Evolutionary conservation across 2,329 filamentous ascomycete species (phyloP).

Genomic region (Colletotrichum sp.): DNA sequence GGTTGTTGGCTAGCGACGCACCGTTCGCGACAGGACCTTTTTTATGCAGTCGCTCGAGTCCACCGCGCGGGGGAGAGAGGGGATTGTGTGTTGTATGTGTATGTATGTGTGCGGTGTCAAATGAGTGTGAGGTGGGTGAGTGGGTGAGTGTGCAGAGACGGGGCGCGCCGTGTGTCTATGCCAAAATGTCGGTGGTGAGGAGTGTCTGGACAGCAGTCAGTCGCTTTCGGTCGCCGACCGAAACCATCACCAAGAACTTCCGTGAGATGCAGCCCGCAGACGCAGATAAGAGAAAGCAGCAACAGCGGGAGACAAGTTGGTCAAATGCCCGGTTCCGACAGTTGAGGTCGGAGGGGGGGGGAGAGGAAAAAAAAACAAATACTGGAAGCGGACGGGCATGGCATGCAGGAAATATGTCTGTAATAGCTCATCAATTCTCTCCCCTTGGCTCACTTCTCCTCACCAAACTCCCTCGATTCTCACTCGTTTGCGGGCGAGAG

Average conservation of each 20-base stretch:
- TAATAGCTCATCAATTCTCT: not conserved
- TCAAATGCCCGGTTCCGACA: not conserved
- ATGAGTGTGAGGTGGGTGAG: not conserved
- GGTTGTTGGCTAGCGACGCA: slow-evolving; percentile 12
- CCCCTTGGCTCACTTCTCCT: not conserved
- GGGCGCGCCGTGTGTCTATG: not conserved
- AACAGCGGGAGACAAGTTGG: not conserved
- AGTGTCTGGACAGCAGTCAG: not conserved
- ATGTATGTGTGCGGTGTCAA: not conserved
- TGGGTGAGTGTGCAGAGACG: not conserved
- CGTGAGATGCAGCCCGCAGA: not conserved
- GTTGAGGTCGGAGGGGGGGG: not conserved
- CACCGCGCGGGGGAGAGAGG: not conserved
- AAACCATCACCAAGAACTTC: slow-evolving; percentile 9
- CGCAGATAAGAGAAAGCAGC: not conserved
- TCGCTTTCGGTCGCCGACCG: slow-evolving; percentile 17
- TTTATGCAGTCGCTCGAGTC: slow-evolving; percentile 6
- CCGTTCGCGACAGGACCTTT: slow-evolving; percentile 19
- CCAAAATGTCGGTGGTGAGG: not conserved
- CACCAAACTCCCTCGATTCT: not conserved
- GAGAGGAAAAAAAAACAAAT: not conserved
- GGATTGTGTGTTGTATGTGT: not conserved
- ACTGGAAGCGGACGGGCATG: not conserved
- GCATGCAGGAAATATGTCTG: not conserved
- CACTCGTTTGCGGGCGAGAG: not conserved